These are phyloP conservation scores for Corylus avellana DNA, from an alignment of 306 rosid species.

Conservation along the genomic window DNA sequence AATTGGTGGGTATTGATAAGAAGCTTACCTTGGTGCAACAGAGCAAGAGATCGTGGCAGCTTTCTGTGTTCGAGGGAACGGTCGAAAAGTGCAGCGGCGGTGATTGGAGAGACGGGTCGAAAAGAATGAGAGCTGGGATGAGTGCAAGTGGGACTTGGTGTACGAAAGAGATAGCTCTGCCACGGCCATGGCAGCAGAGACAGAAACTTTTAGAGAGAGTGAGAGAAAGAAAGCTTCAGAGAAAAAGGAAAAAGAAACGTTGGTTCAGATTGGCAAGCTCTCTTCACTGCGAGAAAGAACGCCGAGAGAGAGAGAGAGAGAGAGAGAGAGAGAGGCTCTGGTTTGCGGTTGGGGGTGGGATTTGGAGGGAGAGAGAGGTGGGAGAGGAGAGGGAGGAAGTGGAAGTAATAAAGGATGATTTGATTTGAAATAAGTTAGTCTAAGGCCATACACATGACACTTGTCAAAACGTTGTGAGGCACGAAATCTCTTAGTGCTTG, in stretches of 20 bases:
- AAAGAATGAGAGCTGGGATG: conserved; percentile 53
- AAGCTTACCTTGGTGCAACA: conserved; percentile 70
- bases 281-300: conserved; percentile 19
- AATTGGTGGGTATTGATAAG: neutral
- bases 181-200: conserved; percentile 67
- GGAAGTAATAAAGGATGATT: conserved; percentile 17
- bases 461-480: conserved; percentile 42
- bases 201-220: neutral
- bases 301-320: neutral
- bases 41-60: conserved; percentile 61
- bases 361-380: conserved; percentile 31
- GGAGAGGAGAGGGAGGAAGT: neutral
- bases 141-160: conserved; percentile 44
- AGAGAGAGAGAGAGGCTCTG: neutral
- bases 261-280: neutral
- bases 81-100: conserved; percentile 42
- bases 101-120: conserved; percentile 40
- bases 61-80: conserved; percentile 33
- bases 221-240: conserved; percentile 9
- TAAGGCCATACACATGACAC: conserved; percentile 75
- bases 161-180: conserved; percentile 57
- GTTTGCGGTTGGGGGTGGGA: neutral
- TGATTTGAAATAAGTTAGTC: conserved; percentile 31
- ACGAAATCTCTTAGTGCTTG: neutral
- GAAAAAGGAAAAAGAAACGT: neutral